These are phyloP conservation scores for Mortierella claussenii DNA, from an alignment of 192 early-diverging fungal species.

Conservation along the genomic window DNA sequence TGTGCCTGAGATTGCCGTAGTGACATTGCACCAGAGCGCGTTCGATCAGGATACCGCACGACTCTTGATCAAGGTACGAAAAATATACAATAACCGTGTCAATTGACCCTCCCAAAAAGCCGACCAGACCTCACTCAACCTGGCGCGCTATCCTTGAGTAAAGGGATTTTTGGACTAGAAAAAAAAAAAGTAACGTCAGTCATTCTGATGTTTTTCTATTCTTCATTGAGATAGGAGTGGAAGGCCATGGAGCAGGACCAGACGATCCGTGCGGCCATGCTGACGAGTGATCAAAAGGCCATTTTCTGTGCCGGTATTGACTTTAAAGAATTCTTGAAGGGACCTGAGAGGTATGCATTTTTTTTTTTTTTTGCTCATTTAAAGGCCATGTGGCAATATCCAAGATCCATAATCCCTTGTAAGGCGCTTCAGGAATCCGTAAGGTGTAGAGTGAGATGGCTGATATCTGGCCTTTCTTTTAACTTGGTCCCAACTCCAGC, in stretches of 20 bases:
- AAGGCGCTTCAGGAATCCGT: too few species aligned
- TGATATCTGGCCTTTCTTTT: not conserved
- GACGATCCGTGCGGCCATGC: conserved; percentile 28
- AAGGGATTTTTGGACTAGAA: too few species aligned
- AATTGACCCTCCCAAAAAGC: not conserved
- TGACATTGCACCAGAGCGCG: conserved; percentile 41
- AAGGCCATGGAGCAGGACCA: conserved; percentile 47
- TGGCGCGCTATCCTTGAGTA: too few species aligned
- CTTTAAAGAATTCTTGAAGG: conserved; percentile 48
- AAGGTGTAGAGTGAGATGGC: not conserved
- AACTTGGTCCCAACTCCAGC: conserved; percentile 5
- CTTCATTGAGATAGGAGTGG: conserved; percentile 55
- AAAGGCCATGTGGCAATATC: too few species aligned
- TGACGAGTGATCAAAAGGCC: conserved; percentile 47
- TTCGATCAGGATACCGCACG: conserved; percentile 44
- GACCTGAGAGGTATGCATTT: conserved; percentile 28
- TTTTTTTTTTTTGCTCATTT: not conserved
- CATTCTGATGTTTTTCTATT: too few species aligned
- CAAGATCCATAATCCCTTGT: too few species aligned
- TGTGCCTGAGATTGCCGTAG: conserved; percentile 31
- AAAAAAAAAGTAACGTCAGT: too few species aligned
- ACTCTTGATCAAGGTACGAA: conserved; percentile 25
- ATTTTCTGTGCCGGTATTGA: conserved; percentile 54
- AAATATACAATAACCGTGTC: not conserved
- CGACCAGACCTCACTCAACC: too few species aligned